Evolutionary conservation across 2,329 filamentous ascomycete species (phyloP).

Genomic region (Curvularia verruculosa): DNA sequence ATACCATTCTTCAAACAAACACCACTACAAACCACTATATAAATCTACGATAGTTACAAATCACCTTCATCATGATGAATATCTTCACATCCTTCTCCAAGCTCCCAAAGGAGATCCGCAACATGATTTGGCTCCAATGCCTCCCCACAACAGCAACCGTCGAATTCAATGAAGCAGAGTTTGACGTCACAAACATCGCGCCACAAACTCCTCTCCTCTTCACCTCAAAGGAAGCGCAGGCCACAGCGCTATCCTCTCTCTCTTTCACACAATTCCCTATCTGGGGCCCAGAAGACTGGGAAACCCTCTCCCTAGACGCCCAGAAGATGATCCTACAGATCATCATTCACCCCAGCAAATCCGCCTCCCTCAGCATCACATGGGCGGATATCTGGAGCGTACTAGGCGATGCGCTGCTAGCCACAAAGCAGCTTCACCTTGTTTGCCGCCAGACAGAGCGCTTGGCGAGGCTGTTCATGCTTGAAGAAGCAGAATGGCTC

Average conservation of each 20-base stretch:
- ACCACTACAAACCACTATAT: background rate
- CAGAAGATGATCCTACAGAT: conserved; percentile 16
- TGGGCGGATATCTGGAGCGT: conserved; percentile 22
- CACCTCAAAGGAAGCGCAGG: conserved; percentile 14
- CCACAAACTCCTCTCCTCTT: conserved; percentile 12
- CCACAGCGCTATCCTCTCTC: conserved; percentile 5
- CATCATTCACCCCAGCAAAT: conserved; percentile 13
- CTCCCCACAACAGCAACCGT: conserved; percentile 5
- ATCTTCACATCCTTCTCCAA: conserved; percentile 6
- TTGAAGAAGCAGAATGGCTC: conserved; percentile 21
- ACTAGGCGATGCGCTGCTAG: conserved; percentile 17
- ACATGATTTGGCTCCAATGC: conserved; percentile 6
- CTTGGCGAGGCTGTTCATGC: conserved; percentile 20
- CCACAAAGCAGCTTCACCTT: conserved; percentile 14
- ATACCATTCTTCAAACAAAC: background rate
- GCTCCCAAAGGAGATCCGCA: conserved; percentile 8
- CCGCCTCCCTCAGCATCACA: conserved; percentile 15
- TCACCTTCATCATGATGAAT: conserved; percentile 1
- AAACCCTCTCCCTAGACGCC: conserved; percentile 11
- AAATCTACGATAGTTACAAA: background rate
- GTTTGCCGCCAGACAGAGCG: conserved; percentile 15
- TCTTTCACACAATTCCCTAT: conserved; percentile 10
- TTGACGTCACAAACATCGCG: conserved; percentile 15
- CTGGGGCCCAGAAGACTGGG: conserved; percentile 15
- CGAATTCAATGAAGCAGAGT: conserved; percentile 11